Base-by-base conservation (phyloP, 805 yeast species). In the Metahyphopichia silvanorum region DNA sequence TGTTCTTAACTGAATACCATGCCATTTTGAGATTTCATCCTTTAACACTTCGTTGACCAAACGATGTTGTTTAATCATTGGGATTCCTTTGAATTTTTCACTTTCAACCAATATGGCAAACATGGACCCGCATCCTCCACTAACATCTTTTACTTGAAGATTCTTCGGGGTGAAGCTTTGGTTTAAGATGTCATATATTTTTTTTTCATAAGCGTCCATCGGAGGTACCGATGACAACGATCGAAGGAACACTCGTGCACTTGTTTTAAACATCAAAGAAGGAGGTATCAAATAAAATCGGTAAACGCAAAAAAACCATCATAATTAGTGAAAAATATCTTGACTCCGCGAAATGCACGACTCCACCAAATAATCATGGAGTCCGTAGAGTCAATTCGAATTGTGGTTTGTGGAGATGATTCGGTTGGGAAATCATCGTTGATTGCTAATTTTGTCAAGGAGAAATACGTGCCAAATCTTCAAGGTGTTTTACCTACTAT, bases 121-220 rank as follows among this genome's bases (percentile, higher is more conserved):
- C 98, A 93, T 93, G 5, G 97, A 88, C 1, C 98, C 98, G 61
- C 98, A 93, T 1, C 98, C 98, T 13, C 69, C 98, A 17, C 93
- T 81, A 6, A 91, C 79, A 53, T 91, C 98, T 42, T 71, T 67
- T 5, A 91, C 97, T 17, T 71, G 68, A 28, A 89, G 62, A 21
- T 58, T 60, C 19, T 61, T 55, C 2, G 98, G 97, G 5, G 64
- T 44, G 29, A 91, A 74, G 34, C 71, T 71, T 16, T 66, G 56
- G 8, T 67, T 48, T 24, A 88, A 63, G 35, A 77, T 77, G 16
- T 69, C 60, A 49, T 65, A 80, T 16, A 88, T 74, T 53, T 79
- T 69, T 32, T 63, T 54, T 56, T 88, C 96, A 48, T 81, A 80
- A 12, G 69, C 78, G 39, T 69, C 80, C 69, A 71, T 65, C 5